Evolutionary conservation across 129 eudicot species (phyloP).

Genomic region (Flaveria trinervia): DNA sequence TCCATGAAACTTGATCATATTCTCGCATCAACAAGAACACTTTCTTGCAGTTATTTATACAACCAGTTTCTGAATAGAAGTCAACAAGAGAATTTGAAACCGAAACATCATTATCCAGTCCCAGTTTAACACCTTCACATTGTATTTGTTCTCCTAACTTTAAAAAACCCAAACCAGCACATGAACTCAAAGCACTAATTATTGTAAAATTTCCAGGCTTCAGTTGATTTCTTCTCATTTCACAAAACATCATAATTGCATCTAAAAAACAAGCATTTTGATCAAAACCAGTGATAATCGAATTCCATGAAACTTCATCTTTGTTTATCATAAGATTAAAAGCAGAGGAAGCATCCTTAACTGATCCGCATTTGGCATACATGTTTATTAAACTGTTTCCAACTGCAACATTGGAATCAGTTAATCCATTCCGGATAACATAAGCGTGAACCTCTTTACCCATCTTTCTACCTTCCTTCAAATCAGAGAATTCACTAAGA

Average conservation of each 20-base stretch:
- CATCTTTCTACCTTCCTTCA: constrained; percentile 55
- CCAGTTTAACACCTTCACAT: constrained; percentile 67
- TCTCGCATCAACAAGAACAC: constrained; percentile 62
- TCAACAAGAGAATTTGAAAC: constrained; percentile 83
- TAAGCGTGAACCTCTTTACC: constrained; percentile 82
- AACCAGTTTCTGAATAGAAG: constrained; percentile 61
- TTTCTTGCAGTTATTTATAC: constrained; percentile 60
- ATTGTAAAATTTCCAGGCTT: constrained; percentile 62
- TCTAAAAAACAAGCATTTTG: constrained; percentile 63
- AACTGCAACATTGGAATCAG: constrained; percentile 50
- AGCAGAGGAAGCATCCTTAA: constrained; percentile 50
- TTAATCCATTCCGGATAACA: constrained; percentile 54
- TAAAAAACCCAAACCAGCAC: constrained; percentile 66
- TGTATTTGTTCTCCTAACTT: constrained; percentile 74
- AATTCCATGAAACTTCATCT: constrained; percentile 85
- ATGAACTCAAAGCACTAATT: constrained; percentile 82
- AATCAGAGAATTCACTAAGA: constrained; percentile 51
- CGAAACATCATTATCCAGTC: constrained; percentile 79
- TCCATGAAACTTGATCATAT: constrained; percentile 86
- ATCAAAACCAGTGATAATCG: constrained; percentile 75
- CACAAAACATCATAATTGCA: constrained; percentile 51
- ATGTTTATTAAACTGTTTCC: constrained; percentile 81
- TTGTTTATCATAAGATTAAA: constrained; percentile 56
- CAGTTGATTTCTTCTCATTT: constrained; percentile 58
- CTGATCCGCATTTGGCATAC: constrained; percentile 81